Percentiles rank a stretch among this genome's conserved stretches.
Evolutionary conservation across 129 eudicot species (phyloP).

Genomic region (Smallanthus sonchifolius): DNA sequence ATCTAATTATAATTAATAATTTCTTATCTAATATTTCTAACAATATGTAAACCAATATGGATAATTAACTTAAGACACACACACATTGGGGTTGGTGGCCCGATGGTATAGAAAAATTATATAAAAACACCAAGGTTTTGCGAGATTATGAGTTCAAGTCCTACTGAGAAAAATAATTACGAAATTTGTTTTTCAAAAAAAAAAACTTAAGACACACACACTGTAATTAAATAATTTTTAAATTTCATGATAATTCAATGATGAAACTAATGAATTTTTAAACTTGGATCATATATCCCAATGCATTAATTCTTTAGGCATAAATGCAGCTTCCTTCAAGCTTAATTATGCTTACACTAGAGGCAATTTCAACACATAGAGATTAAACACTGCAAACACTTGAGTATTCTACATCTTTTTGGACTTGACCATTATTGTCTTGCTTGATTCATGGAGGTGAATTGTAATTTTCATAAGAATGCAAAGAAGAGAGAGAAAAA

Average conservation of each 20-base stretch:
- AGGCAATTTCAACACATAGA: background rate
- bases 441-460: background rate
- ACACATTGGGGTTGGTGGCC: too few species aligned
- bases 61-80: too few species aligned
- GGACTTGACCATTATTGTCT: background rate
- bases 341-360: background rate
- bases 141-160: too few species aligned
- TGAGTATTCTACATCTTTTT: background rate
- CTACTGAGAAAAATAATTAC: too few species aligned
- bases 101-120: too few species aligned
- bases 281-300: background rate
- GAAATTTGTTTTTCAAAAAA: too few species aligned
- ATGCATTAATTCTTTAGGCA: background rate
- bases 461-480: background rate
- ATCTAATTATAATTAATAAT: too few species aligned
- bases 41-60: background rate
- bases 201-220: constrained; percentile 1
- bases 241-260: background rate
- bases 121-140: too few species aligned
- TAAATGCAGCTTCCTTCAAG: background rate
- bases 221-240: background rate
- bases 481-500: constrained; percentile 5
- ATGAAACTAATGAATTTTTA: background rate
- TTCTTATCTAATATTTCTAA: too few species aligned
- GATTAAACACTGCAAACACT: background rate